Percentiles rank a stretch among this genome's conserved stretches.
These are phyloP conservation scores for Nitzschia sp. DNA, from an alignment of 108 stramenopile genomes.

Conservation along the genomic window DNA sequence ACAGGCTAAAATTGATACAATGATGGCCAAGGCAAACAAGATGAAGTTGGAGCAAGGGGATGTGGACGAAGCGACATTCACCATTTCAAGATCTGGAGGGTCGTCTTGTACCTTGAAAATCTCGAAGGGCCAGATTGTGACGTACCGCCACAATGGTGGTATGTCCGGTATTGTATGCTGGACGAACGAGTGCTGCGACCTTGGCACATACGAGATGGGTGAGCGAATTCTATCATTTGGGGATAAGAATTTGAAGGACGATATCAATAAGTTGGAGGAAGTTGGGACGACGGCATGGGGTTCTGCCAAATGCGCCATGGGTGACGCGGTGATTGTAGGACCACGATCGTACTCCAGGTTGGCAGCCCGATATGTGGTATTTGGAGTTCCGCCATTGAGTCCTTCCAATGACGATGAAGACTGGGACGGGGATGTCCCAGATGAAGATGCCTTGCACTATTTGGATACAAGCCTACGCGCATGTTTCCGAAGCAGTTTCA, in stretches of 20 bases:
- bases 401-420: conserved; percentile 31
- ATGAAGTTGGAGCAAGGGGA: conserved; percentile 2
- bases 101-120: conserved; percentile 14
- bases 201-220: conserved; percentile 1
- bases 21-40: conserved; percentile 13
- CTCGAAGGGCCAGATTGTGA: neutral
- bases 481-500: conserved; percentile 23
- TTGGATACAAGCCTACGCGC: conserved; percentile 11
- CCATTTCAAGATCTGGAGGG: neutral
- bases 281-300: conserved; percentile 29
- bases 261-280: neutral
- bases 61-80: conserved; percentile 5
- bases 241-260: conserved; percentile 6
- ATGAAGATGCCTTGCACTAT: conserved; percentile 21
- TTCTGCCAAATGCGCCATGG: conserved; percentile 25
- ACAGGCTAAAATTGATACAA: conserved; percentile 21
- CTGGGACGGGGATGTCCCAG: conserved; percentile 11
- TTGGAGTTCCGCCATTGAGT: conserved; percentile 31
- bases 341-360: neutral
- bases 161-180: conserved; percentile 23
- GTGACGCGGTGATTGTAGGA: conserved; percentile 25
- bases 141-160: neutral
- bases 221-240: conserved; percentile 6
- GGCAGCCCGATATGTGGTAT: conserved; percentile 15
- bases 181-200: conserved; percentile 34